Conservation (phyloP, 1,284 basidiomycete species). For the Apiotrichum veenhuisii region DNA sequence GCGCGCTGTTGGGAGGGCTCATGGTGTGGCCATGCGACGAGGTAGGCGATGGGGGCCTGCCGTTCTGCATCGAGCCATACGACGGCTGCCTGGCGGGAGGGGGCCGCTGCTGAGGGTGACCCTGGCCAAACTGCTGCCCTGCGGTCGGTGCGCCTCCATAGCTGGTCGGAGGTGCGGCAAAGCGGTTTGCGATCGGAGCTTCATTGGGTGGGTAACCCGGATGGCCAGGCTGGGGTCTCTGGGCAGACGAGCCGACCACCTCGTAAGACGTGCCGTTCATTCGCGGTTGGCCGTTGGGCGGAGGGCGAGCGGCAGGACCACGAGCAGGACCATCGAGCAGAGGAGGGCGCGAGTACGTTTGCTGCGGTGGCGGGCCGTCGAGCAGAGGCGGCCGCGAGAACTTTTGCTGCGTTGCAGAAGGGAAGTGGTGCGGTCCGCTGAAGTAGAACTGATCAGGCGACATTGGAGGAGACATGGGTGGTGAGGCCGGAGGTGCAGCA, state of each 20-base stretch:
- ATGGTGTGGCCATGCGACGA: slow-evolving; percentile 9
- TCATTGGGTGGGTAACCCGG: background rate
- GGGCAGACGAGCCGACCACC: background rate
- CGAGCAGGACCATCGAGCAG: slow-evolving; percentile 9
- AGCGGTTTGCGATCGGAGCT: background rate
- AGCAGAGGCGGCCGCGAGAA: slow-evolving; percentile 19
- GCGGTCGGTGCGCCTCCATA: background rate
- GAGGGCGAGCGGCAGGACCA: background rate
- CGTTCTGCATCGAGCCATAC: background rate
- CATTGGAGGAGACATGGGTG: slow-evolving; percentile 9
- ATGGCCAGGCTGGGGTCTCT: background rate
- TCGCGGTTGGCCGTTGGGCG: background rate
- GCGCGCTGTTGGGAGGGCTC: background rate
- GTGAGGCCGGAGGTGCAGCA: background rate
- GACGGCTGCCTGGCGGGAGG: background rate
- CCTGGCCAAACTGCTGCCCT: background rate
- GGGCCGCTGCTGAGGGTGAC: background rate
- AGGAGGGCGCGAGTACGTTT: slow-evolving; percentile 18
- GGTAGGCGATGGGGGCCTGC: slow-evolving; percentile 4
- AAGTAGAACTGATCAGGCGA: slow-evolving; percentile 5
- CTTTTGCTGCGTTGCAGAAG: slow-evolving; percentile 4
- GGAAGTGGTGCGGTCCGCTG: background rate
- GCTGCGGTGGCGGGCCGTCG: slow-evolving; percentile 5
- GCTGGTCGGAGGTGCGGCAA: background rate
- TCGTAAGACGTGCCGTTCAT: background rate